Conservation (phyloP, 2,329 filamentous ascomycete genomes). For the Aspergillus fischeri region DNA sequence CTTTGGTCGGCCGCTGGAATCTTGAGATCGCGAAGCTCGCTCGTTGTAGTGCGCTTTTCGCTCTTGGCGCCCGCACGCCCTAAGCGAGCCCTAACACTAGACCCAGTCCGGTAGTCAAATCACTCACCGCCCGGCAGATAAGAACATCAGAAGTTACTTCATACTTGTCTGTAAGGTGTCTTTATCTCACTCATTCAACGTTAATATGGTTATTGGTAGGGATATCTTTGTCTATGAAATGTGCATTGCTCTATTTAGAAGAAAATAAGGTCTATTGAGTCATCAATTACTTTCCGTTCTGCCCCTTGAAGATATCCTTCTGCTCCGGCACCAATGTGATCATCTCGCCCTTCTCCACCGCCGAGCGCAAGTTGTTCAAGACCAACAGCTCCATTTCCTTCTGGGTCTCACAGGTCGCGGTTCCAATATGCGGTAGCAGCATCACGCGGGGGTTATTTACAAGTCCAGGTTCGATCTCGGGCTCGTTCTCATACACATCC, state of each 20-base stretch:
- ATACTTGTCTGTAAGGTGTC: neutral
- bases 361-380: slow-evolving; percentile 54
- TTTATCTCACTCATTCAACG: too few relatives aligned
- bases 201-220: neutral
- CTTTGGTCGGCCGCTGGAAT: slow-evolving; percentile 31
- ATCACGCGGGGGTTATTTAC: slow-evolving; percentile 45
- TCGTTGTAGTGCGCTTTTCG: slow-evolving; percentile 38
- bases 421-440: slow-evolving; percentile 58
- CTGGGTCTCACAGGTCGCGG: slow-evolving; percentile 57
- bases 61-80: slow-evolving; percentile 34
- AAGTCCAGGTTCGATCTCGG: slow-evolving; percentile 45
- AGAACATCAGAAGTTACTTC: neutral
- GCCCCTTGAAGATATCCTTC: slow-evolving; percentile 32
- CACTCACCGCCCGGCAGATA: slow-evolving; percentile 18
- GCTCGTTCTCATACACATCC: slow-evolving; percentile 47
- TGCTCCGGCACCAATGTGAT: slow-evolving; percentile 61
- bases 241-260: neutral
- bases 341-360: slow-evolving; percentile 54
- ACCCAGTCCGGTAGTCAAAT: slow-evolving; percentile 11
- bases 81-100: slow-evolving; percentile 43
- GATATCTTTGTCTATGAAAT: neutral
- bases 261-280: neutral
- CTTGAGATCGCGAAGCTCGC: slow-evolving; percentile 26
- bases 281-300: neutral
- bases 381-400: slow-evolving; percentile 60